Evolutionary conservation across 1,284 basidiomycete species (phyloP), one percentile per base, ranked within the genome.

Genomic region (Ganoderma multipileum): DNA sequence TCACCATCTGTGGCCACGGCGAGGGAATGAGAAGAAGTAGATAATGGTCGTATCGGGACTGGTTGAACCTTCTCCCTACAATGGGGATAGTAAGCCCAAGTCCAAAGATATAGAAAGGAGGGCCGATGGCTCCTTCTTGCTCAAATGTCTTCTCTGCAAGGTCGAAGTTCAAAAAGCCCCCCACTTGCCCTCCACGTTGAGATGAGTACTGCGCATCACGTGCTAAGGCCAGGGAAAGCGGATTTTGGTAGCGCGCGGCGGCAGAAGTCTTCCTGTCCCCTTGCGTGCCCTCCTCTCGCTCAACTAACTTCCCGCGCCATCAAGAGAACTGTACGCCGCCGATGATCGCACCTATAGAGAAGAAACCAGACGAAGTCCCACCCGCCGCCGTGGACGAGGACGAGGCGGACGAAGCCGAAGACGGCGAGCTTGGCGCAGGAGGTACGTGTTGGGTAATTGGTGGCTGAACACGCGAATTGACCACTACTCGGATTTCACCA

Each of bases 371-470:
- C 59, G 71, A 77, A 59, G 68, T 72, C 26, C 72, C 75, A 2
- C 72, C 76, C 3, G 63, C 70, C 2, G 68, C 67, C 11, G 72
- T 71, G 52, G 76, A 77, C 42, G 76, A 47, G 20, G 77, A 78
- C 30, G 76, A 77, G 36, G 78, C 78, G 36, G 77, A 79, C 1
- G 79, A 80, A 3, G 72, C 52, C 28, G 77, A 79, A 36, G 77
- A 78, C 57, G 78, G 71, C 11, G 74, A 68, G 3, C 66, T 67
- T 20, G 73, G 74, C 11, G 74, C 75, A 16, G 75, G 66, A n/a
- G 69, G 74, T 72, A 58, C 68, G 72, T 64, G 41, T 58, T 2
- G 12, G 12, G 3, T 50, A 28, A 30, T 23, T 28, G 8, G 23
- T 59, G 28, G 44, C 44, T 20, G 36, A 41, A 41, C 4, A 33